Evolutionary conservation across 2,329 filamentous ascomycete species (phyloP), one percentile per base, ranked within the genome.

Genomic region (Helminthosporium solani): DNA sequence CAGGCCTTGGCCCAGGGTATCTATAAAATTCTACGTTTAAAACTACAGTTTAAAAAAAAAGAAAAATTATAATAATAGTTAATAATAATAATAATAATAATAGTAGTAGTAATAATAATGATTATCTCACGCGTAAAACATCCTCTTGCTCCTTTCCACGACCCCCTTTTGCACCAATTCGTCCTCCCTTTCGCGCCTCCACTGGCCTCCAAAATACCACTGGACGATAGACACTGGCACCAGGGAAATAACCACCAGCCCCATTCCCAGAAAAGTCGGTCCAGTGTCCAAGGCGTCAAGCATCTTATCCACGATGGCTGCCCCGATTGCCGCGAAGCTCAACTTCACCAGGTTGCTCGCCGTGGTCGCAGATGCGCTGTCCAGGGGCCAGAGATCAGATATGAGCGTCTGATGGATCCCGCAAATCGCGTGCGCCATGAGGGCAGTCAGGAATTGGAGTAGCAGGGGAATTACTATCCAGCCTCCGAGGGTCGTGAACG

Each of bases 341-440:
- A 82, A 86, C n/a, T 83, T 71, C 6, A 80, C 75, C 3, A 87
- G 68, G 50, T 86, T 86, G 50, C 83, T 84, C 0, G 82, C 80
- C 0, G 83, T 82, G 2, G 82, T 82, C 0, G 79, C 80, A 0
- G 82, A 85, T 0, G 38, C 23, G 0, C 82, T 81, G 1, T 78
- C 76, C 20, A 78, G 68, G 0, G 81, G 82, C 52, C 83, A 81
- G 2, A 86, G 66, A 49, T 87, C 84, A 1, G 87, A 78, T 12
- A 86, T 74, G 4, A 87, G 70, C 0, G 81, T 82, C 54, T 78
- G 81, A 16, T 86, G 73, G 37, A 85, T 77, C 47, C 78, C 80
- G 42, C 70, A 68, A 8, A 70, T 57, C 2, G 65, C 66, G 31
- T 60, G 71, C 1, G 66, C 62, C 3, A 58, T 58, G 28, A 60